Conservation (phyloP, 257 asterid genomes). For the Solanum appendiculatum region DNA sequence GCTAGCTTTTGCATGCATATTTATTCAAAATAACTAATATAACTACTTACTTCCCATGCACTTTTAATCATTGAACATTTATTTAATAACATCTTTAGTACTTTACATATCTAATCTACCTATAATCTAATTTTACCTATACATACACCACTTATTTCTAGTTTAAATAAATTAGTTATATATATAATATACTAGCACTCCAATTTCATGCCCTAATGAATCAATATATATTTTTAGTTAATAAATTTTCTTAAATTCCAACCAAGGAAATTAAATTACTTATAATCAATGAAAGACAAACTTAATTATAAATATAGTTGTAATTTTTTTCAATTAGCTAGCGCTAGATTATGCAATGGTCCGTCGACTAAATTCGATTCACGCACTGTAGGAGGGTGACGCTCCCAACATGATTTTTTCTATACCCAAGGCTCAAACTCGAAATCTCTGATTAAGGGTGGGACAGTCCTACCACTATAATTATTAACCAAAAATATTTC, state of each 20-base stretch:
- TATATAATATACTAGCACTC: background rate
- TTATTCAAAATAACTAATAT: background rate
- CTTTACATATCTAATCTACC: background rate
- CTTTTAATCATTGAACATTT: background rate
- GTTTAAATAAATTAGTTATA: background rate
- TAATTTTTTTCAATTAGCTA: background rate
- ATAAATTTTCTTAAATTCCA: background rate
- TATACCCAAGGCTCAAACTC: too few species aligned
- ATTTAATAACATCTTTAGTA: background rate
- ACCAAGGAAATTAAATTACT: background rate
- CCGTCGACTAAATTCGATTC: too few species aligned
- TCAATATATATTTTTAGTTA: background rate
- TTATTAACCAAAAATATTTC: too few species aligned
- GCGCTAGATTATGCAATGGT: background rate
- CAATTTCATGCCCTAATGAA: background rate
- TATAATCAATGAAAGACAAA: background rate
- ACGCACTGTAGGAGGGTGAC: too few species aligned
- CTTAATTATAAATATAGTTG: background rate
- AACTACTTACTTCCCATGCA: background rate
- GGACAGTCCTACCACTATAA: too few species aligned
- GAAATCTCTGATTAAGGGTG: too few species aligned
- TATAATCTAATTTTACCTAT: background rate
- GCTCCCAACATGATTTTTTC: too few species aligned
- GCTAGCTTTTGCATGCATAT: background rate
- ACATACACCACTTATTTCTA: background rate